phyloP scores from a whole-genome alignment of 176 grass and related monocot species.

The Oryza nivara region DNA sequence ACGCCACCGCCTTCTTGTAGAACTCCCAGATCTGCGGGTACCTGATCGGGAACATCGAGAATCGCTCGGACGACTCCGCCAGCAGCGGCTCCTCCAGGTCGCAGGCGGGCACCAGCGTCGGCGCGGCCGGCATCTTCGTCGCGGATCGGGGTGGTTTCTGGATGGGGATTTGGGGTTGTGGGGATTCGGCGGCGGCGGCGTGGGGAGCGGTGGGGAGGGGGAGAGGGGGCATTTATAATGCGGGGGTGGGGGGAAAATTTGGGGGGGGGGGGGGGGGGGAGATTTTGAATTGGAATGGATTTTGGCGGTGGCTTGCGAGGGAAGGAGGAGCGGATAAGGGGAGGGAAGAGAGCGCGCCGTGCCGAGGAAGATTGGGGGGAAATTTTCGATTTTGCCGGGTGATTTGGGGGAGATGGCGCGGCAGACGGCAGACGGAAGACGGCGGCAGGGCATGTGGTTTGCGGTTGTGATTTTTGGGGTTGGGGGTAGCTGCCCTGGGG shows the following conservation, averaged over 20 bases:
- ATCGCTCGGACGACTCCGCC: slow-evolving; percentile 67
- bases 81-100: slow-evolving; percentile 82
- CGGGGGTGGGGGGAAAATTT: no score
- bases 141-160: background rate
- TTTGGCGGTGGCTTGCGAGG: slow-evolving; percentile 50
- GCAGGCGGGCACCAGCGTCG: slow-evolving; percentile 44
- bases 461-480: no score
- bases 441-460: background rate
- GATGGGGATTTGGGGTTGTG: background rate
- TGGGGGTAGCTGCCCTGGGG: no score
- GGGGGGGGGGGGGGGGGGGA: background rate
- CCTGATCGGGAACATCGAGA: slow-evolving; percentile 80
- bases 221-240: slow-evolving; percentile 26
- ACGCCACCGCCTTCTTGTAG: slow-evolving; percentile 89
- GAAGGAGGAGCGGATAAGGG: slow-evolving; percentile 47
- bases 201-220: background rate
- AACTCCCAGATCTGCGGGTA: slow-evolving; percentile 83
- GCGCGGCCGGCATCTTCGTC: slow-evolving; percentile 63
- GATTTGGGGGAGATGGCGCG: slow-evolving; percentile 3
- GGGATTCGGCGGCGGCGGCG: background rate
- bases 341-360: slow-evolving; percentile 11
- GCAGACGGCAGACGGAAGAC: no score
- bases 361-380: slow-evolving; percentile 42
- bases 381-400: slow-evolving; percentile 39
- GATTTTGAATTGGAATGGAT: slow-evolving; percentile 43